Percentiles rank a stretch among this genome's conserved stretches.
phyloP scores from a whole-genome alignment of 1,284 basidiomycete genomes.

The Sutorius eximius region DNA sequence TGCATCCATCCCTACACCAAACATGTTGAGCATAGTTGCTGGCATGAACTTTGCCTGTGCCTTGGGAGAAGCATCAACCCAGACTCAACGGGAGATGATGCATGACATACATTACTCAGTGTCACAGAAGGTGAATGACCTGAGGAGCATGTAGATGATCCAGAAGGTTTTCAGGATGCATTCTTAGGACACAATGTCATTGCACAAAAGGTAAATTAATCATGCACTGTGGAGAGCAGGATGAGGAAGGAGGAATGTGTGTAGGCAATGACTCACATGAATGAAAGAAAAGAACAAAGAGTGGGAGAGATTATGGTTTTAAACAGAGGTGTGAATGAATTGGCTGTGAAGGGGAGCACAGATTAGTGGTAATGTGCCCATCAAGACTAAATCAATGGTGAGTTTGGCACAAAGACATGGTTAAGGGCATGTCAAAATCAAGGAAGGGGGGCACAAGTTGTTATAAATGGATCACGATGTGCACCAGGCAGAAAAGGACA shows the following conservation, averaged over 20 bases:
- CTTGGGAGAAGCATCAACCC: slow-evolving; percentile 15
- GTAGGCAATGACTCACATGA: slow-evolving; percentile 26
- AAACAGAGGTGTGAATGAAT: slow-evolving; percentile 37
- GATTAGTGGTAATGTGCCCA: slow-evolving; percentile 27
- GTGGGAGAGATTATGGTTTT: slow-evolving; percentile 36
- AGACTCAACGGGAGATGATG: slow-evolving; percentile 5
- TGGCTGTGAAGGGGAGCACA: slow-evolving; percentile 32
- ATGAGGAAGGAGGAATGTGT: slow-evolving; percentile 16
- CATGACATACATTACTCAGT: slow-evolving; percentile 48
- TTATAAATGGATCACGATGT: slow-evolving; percentile 36
- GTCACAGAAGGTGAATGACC: slow-evolving; percentile 60
- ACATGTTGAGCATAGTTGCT: slow-evolving; percentile 45
- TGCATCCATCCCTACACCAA: slow-evolving; percentile 53
- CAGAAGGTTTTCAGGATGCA: slow-evolving; percentile 63
- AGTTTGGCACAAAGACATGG: slow-evolving; percentile 33
- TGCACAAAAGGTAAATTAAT: slow-evolving; percentile 31
- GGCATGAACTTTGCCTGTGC: slow-evolving; percentile 49
- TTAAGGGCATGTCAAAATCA: slow-evolving; percentile 30
- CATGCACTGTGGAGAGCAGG: slow-evolving; percentile 26
- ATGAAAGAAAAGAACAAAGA: slow-evolving; percentile 22
- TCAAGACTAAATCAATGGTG: slow-evolving; percentile 15
- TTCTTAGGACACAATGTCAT: slow-evolving; percentile 55
- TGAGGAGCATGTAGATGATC: slow-evolving; percentile 61
- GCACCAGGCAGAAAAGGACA: slow-evolving; percentile 39
- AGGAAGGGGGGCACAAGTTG: slow-evolving; percentile 18